phyloP scores from a whole-genome alignment of 768 basidiomycete genomes.

The Termitomyces sp. region DNA sequence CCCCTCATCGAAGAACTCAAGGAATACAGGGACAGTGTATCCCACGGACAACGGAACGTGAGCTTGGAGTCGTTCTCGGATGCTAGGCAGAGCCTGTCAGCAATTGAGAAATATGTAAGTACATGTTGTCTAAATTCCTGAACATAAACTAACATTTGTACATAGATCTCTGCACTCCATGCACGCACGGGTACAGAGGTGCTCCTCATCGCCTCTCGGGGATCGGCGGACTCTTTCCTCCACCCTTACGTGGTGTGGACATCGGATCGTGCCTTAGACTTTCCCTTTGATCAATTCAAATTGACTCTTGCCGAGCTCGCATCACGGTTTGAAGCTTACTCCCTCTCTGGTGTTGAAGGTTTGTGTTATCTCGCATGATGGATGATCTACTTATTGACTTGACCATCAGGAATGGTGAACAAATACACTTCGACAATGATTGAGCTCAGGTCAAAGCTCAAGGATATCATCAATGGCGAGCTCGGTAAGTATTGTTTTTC shows the following conservation, averaged over 20 bases:
- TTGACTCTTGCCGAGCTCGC: background rate
- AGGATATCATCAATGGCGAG: background rate
- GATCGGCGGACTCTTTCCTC: background rate
- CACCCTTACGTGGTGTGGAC: background rate
- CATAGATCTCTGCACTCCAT: background rate
- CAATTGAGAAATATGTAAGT: background rate
- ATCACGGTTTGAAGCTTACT: background rate
- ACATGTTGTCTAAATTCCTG: background rate
- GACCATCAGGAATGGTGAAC: background rate
- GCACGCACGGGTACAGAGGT: background rate
- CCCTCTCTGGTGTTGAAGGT: background rate
- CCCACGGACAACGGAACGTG: too few relatives aligned
- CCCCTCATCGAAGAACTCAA: background rate
- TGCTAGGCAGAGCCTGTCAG: background rate
- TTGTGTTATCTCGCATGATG: too few relatives aligned
- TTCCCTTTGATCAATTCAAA: background rate
- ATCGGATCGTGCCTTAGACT: background rate
- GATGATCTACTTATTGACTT: too few relatives aligned
- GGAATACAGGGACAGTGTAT: background rate
- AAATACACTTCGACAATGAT: background rate
- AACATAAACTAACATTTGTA: too few relatives aligned
- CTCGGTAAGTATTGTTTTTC: too few relatives aligned
- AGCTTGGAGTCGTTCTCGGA: background rate
- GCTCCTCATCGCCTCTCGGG: background rate
- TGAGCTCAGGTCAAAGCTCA: background rate